Percentiles rank a stretch among this genome's conserved stretches.
Conservation (phyloP, 2,329 filamentous ascomycete genomes). For the Capronia americana region DNA sequence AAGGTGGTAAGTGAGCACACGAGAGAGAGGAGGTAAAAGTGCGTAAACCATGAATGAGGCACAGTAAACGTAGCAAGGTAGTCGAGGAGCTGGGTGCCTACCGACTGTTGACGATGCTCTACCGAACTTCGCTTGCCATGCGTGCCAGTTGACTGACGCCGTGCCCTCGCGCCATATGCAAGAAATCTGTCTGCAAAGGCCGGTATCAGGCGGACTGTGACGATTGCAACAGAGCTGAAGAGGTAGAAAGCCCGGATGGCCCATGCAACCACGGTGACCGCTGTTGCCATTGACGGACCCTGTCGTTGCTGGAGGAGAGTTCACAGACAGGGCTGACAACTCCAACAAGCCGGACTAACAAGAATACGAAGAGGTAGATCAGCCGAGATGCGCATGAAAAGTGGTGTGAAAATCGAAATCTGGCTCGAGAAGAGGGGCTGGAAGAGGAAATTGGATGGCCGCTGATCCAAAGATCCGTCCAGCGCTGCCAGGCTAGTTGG, state of each 20-base stretch:
- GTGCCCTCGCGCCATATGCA: slow-evolving; percentile 62
- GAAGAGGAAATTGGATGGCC: slow-evolving; percentile 7
- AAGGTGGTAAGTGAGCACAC: slow-evolving; percentile 76
- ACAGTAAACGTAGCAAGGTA: slow-evolving; percentile 65
- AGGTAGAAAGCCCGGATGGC: slow-evolving; percentile 36
- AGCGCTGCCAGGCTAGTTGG: not conserved
- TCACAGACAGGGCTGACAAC: not conserved
- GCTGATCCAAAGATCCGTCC: not conserved
- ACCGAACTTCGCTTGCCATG: not conserved
- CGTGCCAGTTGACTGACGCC: not conserved
- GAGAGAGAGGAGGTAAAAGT: slow-evolving; percentile 82
- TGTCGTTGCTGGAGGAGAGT: not conserved
- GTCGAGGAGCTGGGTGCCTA: slow-evolving; percentile 51
- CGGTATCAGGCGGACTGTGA: slow-evolving; percentile 59
- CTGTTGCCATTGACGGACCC: not conserved
- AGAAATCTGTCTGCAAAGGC: slow-evolving; percentile 63
- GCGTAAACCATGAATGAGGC: slow-evolving; percentile 86
- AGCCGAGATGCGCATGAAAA: slow-evolving; percentile 1
- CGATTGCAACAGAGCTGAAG: slow-evolving; percentile 46
- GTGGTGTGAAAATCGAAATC: slow-evolving; percentile 7
- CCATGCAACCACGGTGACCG: slow-evolving; percentile 23
- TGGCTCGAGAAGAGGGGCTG: not conserved
- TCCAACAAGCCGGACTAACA: not conserved
- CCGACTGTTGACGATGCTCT: slow-evolving; percentile 3
- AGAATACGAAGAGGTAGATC: slow-evolving; percentile 9